phyloP scores from a whole-genome alignment of 768 basidiomycete genomes.

The Xerocomus brunneocitrinus region DNA sequence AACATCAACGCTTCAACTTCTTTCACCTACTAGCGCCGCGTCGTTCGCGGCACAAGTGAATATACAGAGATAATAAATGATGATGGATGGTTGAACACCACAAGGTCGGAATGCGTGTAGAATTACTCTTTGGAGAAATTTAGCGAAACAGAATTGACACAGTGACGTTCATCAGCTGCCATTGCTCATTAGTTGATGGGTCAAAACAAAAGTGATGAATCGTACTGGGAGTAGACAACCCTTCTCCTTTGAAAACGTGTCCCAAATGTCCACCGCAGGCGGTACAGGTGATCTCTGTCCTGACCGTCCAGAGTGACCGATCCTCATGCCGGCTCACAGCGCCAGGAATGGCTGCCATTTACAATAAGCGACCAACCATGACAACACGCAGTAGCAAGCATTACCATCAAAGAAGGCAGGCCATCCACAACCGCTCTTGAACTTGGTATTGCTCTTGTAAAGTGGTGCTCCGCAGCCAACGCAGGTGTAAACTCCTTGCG shows the following conservation, averaged over 20 bases:
- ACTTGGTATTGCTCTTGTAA: slow-evolving; percentile 88
- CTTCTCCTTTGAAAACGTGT: slow-evolving; percentile 94
- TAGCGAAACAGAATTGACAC: slow-evolving; percentile 86
- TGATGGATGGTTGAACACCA: neutral
- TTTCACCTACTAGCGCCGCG: neutral
- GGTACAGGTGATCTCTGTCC: slow-evolving; percentile 85
- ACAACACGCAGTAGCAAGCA: slow-evolving; percentile 4
- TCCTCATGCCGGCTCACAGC: slow-evolving; percentile 82
- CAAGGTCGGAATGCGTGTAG: neutral
- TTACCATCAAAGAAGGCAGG: slow-evolving; percentile 94
- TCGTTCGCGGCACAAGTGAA: too few species aligned
- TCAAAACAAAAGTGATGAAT: slow-evolving; percentile 1
- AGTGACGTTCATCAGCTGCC: slow-evolving; percentile 78
- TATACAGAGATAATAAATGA: neutral
- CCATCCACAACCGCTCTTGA: slow-evolving; percentile 93
- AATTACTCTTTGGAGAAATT: slow-evolving; percentile 53
- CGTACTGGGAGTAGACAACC: slow-evolving; percentile 73
- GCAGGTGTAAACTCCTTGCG: slow-evolving; percentile 69
- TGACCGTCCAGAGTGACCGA: slow-evolving; percentile 53
- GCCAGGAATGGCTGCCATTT: slow-evolving; percentile 73
- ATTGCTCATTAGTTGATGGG: neutral
- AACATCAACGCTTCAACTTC: neutral
- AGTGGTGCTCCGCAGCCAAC: slow-evolving; percentile 78
- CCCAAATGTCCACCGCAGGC: slow-evolving; percentile 93
- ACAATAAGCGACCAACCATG: neutral